These are phyloP conservation scores for Mitragyna speciosa DNA, from an alignment of 257 asterid species.

Conservation along the genomic window DNA sequence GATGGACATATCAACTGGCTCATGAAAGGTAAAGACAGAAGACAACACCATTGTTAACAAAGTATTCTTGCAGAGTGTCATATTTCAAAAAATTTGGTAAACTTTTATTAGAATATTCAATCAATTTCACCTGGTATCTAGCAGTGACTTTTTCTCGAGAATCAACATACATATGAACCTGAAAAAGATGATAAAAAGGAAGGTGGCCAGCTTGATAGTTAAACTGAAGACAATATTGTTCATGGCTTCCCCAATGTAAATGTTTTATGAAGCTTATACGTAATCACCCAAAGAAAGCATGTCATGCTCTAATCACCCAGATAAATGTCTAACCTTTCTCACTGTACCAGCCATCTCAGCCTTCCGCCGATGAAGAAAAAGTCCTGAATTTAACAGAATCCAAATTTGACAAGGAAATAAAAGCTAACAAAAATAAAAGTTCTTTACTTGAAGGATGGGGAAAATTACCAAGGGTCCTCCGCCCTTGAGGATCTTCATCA, in stretches of 20 bases:
- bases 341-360: slow-evolving; percentile 78
- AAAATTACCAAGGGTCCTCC: slow-evolving; percentile 86
- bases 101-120: slow-evolving; percentile 3
- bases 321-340: slow-evolving; percentile 57
- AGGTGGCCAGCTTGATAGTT: slow-evolving; percentile 12
- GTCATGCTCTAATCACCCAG: slow-evolving; percentile 1
- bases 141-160: slow-evolving; percentile 95
- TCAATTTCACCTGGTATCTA: slow-evolving; percentile 71
- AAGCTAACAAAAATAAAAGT: slow-evolving; percentile 9
- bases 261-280: background rate
- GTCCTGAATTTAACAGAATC: slow-evolving; percentile 51
- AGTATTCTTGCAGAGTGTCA: background rate
- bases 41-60: background rate
- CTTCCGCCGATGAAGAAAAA: slow-evolving; percentile 95
- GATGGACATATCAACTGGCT: slow-evolving; percentile 93
- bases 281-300: background rate
- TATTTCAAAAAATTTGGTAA: background rate
- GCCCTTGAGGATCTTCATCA: slow-evolving; percentile 97
- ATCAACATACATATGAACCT: slow-evolving; percentile 85
- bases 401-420: slow-evolving; percentile 9
- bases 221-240: background rate
- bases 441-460: background rate
- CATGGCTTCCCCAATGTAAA: background rate
- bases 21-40: background rate
- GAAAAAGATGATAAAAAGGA: slow-evolving; percentile 27